Evolutionary conservation across 1,284 basidiomycete genomes (phyloP).

Genomic region (Athelia sp.): DNA sequence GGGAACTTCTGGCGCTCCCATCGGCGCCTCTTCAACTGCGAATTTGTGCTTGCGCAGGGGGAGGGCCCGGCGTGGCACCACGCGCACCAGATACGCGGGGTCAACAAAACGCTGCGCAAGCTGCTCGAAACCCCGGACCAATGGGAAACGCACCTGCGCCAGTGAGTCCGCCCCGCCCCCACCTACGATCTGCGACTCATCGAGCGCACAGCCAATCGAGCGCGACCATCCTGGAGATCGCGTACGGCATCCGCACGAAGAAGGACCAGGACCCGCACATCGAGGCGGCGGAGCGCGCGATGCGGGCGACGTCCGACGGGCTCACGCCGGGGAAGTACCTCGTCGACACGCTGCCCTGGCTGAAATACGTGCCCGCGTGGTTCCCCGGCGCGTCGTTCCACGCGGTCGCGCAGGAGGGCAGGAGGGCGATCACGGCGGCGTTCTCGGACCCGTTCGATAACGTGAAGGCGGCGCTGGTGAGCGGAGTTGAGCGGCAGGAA

Average conservation of each 20-base stretch:
- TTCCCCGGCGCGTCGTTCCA: conserved; percentile 25
- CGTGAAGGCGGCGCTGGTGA: not conserved
- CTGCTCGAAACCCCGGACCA: conserved; percentile 6
- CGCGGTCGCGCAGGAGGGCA: conserved; percentile 11
- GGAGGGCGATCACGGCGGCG: conserved; percentile 8
- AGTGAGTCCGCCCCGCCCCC: not conserved
- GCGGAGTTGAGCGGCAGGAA: not conserved
- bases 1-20: conserved; percentile 12
- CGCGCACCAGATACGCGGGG: not conserved
- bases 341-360: conserved; percentile 8
- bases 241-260: conserved; percentile 9
- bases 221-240: conserved; percentile 7
- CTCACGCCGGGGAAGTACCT: conserved; percentile 14
- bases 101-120: not conserved
- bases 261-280: conserved; percentile 12
- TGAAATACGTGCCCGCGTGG: conserved; percentile 22
- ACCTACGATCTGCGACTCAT: no score
- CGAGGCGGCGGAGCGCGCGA: conserved; percentile 8
- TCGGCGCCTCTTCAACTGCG: conserved; percentile 10
- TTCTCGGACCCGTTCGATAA: not conserved
- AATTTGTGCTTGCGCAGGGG: conserved; percentile 4
- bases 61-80: not conserved
- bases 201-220: conserved; percentile 2
- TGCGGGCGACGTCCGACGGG: conserved; percentile 10
- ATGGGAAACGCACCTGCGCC: conserved; percentile 4